phyloP scores from a whole-genome alignment of 768 basidiomycete species.

The Lentinula sp. region DNA sequence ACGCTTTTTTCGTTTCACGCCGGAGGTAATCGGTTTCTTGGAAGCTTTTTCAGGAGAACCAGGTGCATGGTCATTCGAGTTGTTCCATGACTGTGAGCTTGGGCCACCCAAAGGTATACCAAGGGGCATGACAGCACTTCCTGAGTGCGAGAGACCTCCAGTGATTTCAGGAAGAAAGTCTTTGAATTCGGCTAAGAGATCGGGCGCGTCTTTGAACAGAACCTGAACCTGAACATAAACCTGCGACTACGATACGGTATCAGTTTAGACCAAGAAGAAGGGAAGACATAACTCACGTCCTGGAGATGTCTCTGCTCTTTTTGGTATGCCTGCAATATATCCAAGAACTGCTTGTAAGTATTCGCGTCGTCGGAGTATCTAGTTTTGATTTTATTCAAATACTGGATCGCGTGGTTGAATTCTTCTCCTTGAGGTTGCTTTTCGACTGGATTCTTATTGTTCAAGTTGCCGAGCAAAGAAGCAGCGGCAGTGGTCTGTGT shows the following conservation, averaged over 20 bases:
- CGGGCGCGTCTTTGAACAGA: constrained; percentile 77
- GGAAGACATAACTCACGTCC: constrained; percentile 46
- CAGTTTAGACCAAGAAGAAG: constrained; percentile 7
- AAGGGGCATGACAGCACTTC: constrained; percentile 44
- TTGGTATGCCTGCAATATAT: constrained; percentile 83
- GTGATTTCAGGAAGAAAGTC: constrained; percentile 70
- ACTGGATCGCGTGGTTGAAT: constrained; percentile 93
- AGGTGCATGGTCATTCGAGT: constrained; percentile 27
- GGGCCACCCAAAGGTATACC: constrained; percentile 22
- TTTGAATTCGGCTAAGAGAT: constrained; percentile 75
- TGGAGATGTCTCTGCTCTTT: constrained; percentile 72
- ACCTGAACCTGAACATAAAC: constrained; percentile 77
- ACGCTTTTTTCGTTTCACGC: constrained; percentile 56
- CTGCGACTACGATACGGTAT: constrained; percentile 41
- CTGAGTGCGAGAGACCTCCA: constrained; percentile 29
- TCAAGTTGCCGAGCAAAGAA: constrained; percentile 58
- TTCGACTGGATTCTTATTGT: constrained; percentile 41
- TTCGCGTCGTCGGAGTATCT: constrained; percentile 86
- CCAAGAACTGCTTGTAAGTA: constrained; percentile 86
- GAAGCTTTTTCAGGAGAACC: constrained; percentile 30
- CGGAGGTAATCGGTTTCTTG: constrained; percentile 37
- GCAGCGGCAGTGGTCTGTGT: constrained; percentile 55
- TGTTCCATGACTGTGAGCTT: constrained; percentile 25
- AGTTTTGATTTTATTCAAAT: constrained; percentile 97
- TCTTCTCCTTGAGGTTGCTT: constrained; percentile 50